A percentile compares a stretch with the other conserved stretches of the same genome.
phyloP scores from a whole-genome alignment of 139 green algal genomes.

The Chlamydomonas eustigma region DNA sequence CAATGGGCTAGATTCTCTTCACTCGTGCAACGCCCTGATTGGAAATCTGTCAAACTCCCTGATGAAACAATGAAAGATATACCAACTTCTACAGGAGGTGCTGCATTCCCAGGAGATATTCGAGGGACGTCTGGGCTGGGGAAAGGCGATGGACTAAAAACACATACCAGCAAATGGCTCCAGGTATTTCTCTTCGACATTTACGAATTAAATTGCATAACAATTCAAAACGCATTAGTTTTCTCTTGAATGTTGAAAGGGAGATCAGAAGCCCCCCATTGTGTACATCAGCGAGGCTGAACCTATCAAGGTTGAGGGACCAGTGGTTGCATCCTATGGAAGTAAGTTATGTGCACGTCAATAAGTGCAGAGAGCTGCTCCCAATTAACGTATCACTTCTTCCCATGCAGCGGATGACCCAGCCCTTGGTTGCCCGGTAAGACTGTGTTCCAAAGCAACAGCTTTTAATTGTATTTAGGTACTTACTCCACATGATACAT shows the following conservation, averaged over 20 bases:
- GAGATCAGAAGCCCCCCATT: slow-evolving; percentile 67
- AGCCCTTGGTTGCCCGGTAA: slow-evolving; percentile 73
- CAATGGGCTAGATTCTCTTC: not conserved
- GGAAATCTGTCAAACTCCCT: slow-evolving; percentile 27
- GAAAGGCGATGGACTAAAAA: slow-evolving; percentile 68
- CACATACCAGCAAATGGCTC: slow-evolving; percentile 87
- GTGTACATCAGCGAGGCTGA: slow-evolving; percentile 65
- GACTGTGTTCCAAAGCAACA: not conserved
- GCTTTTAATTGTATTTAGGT: no score
- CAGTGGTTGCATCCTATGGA: slow-evolving; percentile 73
- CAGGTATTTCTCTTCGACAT: no score
- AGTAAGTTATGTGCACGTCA: slow-evolving; percentile 38
- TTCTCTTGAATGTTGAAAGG: slow-evolving; percentile 24
- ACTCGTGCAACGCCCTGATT: slow-evolving; percentile 8
- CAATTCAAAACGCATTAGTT: not conserved
- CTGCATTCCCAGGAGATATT: slow-evolving; percentile 22
- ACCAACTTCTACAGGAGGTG: slow-evolving; percentile 13
- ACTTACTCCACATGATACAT: no score
- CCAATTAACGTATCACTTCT: not conserved
- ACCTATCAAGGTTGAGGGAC: slow-evolving; percentile 75
- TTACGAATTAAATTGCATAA: no score
- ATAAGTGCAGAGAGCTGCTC: not conserved
- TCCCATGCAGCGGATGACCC: slow-evolving; percentile 66
- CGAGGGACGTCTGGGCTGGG: slow-evolving; percentile 63
- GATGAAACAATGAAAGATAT: slow-evolving; percentile 21